A percentile compares a stretch with the other conserved stretches of the same genome.
These are phyloP conservation scores for Kodamaea derodonti DNA, from an alignment of 1,139 yeast genomes.

Conservation along the genomic window DNA sequence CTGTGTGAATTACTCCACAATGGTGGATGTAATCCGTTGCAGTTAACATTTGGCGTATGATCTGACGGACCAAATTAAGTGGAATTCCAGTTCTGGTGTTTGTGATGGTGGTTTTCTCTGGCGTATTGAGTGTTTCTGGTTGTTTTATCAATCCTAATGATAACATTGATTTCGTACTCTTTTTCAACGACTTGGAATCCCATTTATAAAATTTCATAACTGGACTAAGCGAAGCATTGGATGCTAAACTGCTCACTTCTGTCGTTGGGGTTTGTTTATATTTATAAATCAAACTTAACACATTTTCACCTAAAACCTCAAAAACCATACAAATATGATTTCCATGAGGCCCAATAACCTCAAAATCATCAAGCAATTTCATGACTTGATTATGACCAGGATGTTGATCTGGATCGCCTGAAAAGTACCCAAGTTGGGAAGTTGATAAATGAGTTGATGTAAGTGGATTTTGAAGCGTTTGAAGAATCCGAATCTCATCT, in stretches of 20 bases:
- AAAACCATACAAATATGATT: constrained; percentile 82
- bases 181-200: constrained; percentile 20
- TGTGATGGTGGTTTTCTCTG: constrained; percentile 11
- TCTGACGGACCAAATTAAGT: constrained; percentile 67
- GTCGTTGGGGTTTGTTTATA: constrained; percentile 41
- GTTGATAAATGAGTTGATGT: constrained; percentile 7
- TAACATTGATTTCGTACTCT: constrained; percentile 23
- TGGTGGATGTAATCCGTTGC: constrained; percentile 80
- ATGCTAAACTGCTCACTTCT: background rate
- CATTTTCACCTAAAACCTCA: constrained; percentile 81
- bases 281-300: constrained; percentile 65
- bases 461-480: constrained; percentile 35
- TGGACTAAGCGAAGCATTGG: constrained; percentile 1
- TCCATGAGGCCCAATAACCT: constrained; percentile 71
- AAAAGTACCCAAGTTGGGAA: constrained; percentile 8
- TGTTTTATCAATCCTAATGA: constrained; percentile 19
- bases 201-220: constrained; percentile 18
- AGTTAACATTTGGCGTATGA: constrained; percentile 70
- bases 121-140: constrained; percentile 4
- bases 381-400: constrained; percentile 70
- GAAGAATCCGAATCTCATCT: constrained; percentile 72
- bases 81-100: constrained; percentile 60
- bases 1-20: constrained; percentile 91
- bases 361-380: constrained; percentile 61
- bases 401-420: constrained; percentile 42